These are phyloP conservation scores for Rosa chinensis DNA, from an alignment of 306 rosid species.

Conservation along the genomic window DNA sequence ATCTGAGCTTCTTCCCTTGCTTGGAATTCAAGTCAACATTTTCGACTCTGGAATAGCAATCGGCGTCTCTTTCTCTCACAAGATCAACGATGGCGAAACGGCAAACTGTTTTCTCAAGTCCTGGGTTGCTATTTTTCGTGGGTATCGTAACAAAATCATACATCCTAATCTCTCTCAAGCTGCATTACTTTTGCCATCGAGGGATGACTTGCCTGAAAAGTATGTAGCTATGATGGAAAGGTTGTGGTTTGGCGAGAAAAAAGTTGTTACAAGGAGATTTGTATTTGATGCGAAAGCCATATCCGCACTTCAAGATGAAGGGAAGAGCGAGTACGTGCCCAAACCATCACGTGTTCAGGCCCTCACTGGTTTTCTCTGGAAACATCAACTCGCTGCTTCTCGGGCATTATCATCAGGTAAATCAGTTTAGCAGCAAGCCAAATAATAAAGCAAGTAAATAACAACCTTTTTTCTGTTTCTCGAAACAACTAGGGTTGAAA, in stretches of 20 bases:
- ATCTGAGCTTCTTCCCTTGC: slow-evolving; percentile 14
- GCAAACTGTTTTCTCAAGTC: slow-evolving; percentile 27
- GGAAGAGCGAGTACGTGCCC: slow-evolving; percentile 14
- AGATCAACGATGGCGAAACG: slow-evolving; percentile 35
- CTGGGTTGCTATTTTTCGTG: slow-evolving; percentile 36
- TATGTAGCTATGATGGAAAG: not conserved
- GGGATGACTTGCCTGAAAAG: slow-evolving; percentile 20
- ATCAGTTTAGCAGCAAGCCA: too few species aligned
- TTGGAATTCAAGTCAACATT: slow-evolving; percentile 36
- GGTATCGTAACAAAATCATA: slow-evolving; percentile 9
- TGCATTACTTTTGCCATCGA: slow-evolving; percentile 33
- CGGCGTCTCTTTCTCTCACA: slow-evolving; percentile 40
- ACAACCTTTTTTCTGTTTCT: too few species aligned
- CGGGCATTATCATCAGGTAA: not conserved
- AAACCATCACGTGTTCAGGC: slow-evolving; percentile 38
- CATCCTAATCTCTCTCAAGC: slow-evolving; percentile 33
- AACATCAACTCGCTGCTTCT: slow-evolving; percentile 31
- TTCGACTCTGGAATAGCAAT: slow-evolving; percentile 55
- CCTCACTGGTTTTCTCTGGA: slow-evolving; percentile 40
- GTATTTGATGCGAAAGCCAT: slow-evolving; percentile 37
- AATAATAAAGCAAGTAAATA: too few species aligned
- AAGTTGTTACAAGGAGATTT: slow-evolving; percentile 37
- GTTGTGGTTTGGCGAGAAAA: slow-evolving; percentile 19
- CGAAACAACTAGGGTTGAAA: too few species aligned
- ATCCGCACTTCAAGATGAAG: slow-evolving; percentile 17